phyloP scores from a whole-genome alignment of 1,284 basidiomycete genomes.

The Cutaneotrichosporon cavernicola region DNA sequence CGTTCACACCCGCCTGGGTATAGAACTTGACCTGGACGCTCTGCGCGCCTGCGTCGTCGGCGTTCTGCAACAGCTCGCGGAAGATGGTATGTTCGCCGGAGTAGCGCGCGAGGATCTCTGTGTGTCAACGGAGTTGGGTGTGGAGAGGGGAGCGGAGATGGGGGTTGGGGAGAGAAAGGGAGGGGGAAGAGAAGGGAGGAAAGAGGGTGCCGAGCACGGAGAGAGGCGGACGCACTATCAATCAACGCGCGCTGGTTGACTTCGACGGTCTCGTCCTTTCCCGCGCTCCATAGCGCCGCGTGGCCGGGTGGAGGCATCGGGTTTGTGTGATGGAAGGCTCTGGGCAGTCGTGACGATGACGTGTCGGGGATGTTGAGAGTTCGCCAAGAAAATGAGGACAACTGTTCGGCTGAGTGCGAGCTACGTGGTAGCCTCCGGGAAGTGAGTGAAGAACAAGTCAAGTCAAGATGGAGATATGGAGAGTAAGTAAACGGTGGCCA shows the following conservation, averaged over 20 bases:
- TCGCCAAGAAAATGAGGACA: no score
- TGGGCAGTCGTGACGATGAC: not conserved
- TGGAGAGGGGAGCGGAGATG: not conserved
- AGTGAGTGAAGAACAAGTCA: no score
- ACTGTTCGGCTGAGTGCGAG: no score
- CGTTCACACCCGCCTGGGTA: slow-evolving; percentile 61
- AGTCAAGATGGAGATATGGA: no score
- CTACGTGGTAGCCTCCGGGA: no score
- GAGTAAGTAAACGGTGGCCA: not conserved
- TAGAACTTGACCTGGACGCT: slow-evolving; percentile 79
- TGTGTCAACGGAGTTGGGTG: not conserved
- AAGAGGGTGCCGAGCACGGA: no score
- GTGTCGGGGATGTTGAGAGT: not conserved
- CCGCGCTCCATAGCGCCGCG: slow-evolving; percentile 45
- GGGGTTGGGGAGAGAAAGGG: no score
- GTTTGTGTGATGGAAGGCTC: no score
- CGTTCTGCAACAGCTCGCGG: slow-evolving; percentile 88
- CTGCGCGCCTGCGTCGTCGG: slow-evolving; percentile 82
- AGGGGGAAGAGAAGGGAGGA: no score
- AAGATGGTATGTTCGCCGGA: slow-evolving; percentile 92
- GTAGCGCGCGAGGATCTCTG: slow-evolving; percentile 80
- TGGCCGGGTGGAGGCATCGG: slow-evolving; percentile 17
- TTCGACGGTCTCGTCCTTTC: slow-evolving; percentile 60
- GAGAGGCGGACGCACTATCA: slow-evolving; percentile 60
- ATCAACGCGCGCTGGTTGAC: slow-evolving; percentile 94